Evolutionary conservation across 208 protist genomes (phyloP).

Genomic region (Angomonas deanei): DNA sequence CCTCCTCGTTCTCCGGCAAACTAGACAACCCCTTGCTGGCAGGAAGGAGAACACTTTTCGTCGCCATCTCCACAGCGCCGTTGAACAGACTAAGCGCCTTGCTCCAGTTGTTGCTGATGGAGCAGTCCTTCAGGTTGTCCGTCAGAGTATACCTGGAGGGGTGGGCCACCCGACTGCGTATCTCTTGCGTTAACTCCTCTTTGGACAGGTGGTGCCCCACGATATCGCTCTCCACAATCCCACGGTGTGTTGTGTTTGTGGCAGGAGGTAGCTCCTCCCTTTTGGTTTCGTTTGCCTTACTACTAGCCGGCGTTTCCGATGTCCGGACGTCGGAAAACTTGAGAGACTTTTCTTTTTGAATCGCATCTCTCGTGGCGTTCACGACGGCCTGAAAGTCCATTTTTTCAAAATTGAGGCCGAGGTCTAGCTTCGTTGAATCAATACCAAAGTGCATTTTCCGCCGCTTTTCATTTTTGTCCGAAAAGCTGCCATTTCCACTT

Average conservation of each 20-base stretch:
- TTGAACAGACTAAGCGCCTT: slow-evolving; percentile 52
- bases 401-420: slow-evolving; percentile 46
- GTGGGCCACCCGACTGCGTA: neutral
- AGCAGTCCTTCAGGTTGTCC: slow-evolving; percentile 58
- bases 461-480: neutral
- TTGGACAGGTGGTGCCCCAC: neutral
- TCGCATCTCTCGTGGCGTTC: slow-evolving; percentile 27
- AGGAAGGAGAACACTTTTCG: slow-evolving; percentile 9
- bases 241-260: too few relatives aligned
- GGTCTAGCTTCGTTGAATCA: slow-evolving; percentile 21
- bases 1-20: slow-evolving; percentile 1
- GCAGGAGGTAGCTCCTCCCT: neutral
- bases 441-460: slow-evolving; percentile 32
- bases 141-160: slow-evolving; percentile 36
- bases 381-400: slow-evolving; percentile 52
- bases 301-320: too few relatives aligned
- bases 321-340: too few relatives aligned
- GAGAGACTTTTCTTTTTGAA: slow-evolving; percentile 21
- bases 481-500: neutral
- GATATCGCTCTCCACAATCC: neutral
- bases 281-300: neutral
- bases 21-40: neutral
- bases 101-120: slow-evolving; percentile 47
- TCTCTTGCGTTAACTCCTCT: neutral
- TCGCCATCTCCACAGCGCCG: slow-evolving; percentile 25